Evolutionary conservation across 805 yeast genomes (phyloP).

Genomic region (Candida tallmaniae): DNA sequence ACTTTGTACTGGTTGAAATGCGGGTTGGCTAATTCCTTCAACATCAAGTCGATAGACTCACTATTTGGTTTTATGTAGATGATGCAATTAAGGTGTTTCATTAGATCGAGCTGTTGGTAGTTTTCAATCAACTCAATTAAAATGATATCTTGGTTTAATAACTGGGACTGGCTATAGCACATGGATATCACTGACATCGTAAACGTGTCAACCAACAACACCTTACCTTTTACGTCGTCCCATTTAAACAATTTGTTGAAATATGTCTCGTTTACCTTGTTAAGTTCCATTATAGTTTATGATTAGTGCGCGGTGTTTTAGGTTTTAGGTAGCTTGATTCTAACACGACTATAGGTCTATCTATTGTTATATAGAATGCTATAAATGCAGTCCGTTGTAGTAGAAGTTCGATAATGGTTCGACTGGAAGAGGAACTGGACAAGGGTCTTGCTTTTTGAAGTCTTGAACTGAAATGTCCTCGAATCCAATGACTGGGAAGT

Average conservation of each 20-base stretch:
- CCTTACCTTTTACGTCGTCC: conserved; percentile 24
- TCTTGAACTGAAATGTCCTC: conserved; percentile 4
- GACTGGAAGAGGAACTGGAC: conserved; percentile 11
- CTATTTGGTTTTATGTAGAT: conserved; percentile 73
- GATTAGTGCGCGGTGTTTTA: too few relatives aligned
- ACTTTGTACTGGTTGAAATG: conserved; percentile 75
- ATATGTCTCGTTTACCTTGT: conserved; percentile 25
- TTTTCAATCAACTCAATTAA: conserved; percentile 58
- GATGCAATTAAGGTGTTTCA: conserved; percentile 70
- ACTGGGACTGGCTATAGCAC: conserved; percentile 81
- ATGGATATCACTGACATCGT: conserved; percentile 87
- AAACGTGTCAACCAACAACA: conserved; percentile 69
- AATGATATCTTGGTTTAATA: conserved; percentile 79
- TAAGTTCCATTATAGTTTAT: conserved; percentile 16
- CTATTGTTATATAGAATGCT: too few relatives aligned
- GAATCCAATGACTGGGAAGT: conserved; percentile 8
- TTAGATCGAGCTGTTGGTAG: conserved; percentile 60
- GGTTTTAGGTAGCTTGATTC: too few relatives aligned
- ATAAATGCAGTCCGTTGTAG: conserved; percentile 12
- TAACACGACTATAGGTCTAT: too few relatives aligned
- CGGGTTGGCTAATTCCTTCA: conserved; percentile 70
- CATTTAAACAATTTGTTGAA: conserved; percentile 25
- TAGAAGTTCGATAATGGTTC: conserved; percentile 12
- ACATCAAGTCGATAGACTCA: conserved; percentile 54
- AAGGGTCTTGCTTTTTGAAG: conserved; percentile 5